Percentiles rank a stretch among this genome's conserved stretches.
Conservation (phyloP, 2,329 filamentous ascomycete species). For the Ophiostoma novo-ulmi region DNA sequence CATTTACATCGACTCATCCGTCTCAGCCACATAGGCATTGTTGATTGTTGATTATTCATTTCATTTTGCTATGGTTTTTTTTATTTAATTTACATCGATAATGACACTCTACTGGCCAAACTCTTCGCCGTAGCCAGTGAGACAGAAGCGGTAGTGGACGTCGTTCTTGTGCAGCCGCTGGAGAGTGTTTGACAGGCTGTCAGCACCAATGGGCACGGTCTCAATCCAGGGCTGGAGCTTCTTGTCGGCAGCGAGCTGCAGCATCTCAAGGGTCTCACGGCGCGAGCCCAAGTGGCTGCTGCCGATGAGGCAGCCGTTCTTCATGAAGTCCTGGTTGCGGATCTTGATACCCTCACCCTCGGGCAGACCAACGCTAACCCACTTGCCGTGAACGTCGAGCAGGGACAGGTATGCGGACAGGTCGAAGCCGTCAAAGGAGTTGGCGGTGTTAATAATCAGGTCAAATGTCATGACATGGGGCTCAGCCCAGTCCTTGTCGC, state of each 20-base stretch:
- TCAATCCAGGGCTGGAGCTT: conserved; percentile 66
- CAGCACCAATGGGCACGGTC: conserved; percentile 66
- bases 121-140: conserved; percentile 64
- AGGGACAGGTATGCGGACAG: conserved; percentile 67
- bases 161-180: conserved; percentile 64
- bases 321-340: conserved; percentile 67
- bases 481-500: conserved; percentile 53
- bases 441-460: conserved; percentile 71
- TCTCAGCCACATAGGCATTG: background rate
- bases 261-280: conserved; percentile 65
- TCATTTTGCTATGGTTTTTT: background rate
- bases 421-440: conserved; percentile 62
- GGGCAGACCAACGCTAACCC: conserved; percentile 74
- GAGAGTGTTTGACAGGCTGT: conserved; percentile 65
- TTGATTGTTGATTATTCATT: background rate
- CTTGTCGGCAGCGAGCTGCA: conserved; percentile 65
- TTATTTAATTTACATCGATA: background rate
- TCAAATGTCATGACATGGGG: conserved; percentile 62
- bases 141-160: conserved; percentile 69
- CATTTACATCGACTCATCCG: background rate
- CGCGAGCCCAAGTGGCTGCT: conserved; percentile 66
- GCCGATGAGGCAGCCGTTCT: conserved; percentile 69
- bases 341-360: conserved; percentile 68
- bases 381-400: conserved; percentile 75
- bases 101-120: conserved; percentile 47